Conservation (phyloP, 495 filamentous ascomycete genomes). For the Amphirosellinia nigrospora region DNA sequence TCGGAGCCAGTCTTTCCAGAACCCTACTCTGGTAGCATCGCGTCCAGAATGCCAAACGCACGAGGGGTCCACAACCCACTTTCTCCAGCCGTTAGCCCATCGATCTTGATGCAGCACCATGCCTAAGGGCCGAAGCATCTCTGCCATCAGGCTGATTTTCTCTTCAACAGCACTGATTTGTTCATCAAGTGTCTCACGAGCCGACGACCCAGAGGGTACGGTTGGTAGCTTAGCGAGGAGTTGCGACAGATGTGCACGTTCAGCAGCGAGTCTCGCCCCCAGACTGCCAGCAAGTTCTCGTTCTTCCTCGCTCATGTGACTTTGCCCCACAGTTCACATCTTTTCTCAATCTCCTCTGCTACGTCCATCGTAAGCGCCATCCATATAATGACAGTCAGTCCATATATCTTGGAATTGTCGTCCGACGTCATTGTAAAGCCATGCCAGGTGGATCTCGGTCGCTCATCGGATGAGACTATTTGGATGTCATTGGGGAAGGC, state of each 20-base stretch:
- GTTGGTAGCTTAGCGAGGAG: conserved; percentile 82
- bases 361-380: conserved; percentile 81
- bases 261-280: conserved; percentile 85
- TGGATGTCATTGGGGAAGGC: conserved; percentile 98
- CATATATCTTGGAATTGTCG: conserved; percentile 90
- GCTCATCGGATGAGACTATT: conserved; percentile 92
- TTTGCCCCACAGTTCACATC: conserved; percentile 92
- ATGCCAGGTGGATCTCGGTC: conserved; percentile 94
- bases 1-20: conserved; percentile 99
- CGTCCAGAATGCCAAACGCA: conserved; percentile 88
- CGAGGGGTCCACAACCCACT: conserved; percentile 96
- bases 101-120: conserved; percentile 94
- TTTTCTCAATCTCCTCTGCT: conserved; percentile 85
- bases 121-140: conserved; percentile 91
- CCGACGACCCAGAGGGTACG: conserved; percentile 77
- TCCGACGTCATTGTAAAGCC: conserved; percentile 97
- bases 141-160: conserved; percentile 95
- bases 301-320: conserved; percentile 96
- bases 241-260: conserved; percentile 87
- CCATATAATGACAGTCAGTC: conserved; percentile 91
- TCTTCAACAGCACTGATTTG: conserved; percentile 95
- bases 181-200: conserved; percentile 84
- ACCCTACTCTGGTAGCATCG: conserved; percentile 81
- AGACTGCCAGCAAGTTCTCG: conserved; percentile 91
- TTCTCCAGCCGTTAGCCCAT: conserved; percentile 93